Evolutionary conservation across 805 yeast genomes (phyloP).

Genomic region (Lipomyces orientalis): DNA sequence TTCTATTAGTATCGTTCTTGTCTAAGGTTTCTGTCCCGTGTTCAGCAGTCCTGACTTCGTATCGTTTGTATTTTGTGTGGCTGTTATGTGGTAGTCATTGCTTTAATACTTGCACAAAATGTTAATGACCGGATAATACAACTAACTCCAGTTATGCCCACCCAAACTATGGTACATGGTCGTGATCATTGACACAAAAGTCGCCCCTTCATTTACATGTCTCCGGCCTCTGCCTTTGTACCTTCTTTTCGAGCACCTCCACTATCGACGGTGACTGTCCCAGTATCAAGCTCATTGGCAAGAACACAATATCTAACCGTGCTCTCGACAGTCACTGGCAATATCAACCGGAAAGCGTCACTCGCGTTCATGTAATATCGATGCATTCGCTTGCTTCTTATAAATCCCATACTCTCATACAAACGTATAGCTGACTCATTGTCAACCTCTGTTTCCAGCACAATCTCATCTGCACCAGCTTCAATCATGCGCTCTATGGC

Average conservation of each 20-base stretch:
- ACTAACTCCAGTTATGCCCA: neutral
- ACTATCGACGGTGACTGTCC: neutral
- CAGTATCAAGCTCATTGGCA: conserved; percentile 6
- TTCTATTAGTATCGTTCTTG: neutral
- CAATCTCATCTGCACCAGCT: conserved; percentile 75
- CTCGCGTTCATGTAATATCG: conserved; percentile 90
- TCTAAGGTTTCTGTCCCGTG: neutral
- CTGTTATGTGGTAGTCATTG: neutral
- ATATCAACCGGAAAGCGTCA: conserved; percentile 86
- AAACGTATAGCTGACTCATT: conserved; percentile 71
- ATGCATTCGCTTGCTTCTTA: conserved; percentile 74
- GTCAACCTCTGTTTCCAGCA: conserved; percentile 87
- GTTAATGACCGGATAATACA: neutral
- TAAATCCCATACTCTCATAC: conserved; percentile 78
- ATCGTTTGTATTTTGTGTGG: neutral
- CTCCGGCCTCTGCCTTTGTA: conserved; percentile 1
- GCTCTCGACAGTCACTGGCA: conserved; percentile 74
- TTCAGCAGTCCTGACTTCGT: neutral
- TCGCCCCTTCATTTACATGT: neutral
- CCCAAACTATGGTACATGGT: neutral
- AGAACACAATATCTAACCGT: conserved; percentile 52
- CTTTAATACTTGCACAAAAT: neutral
- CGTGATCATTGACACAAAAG: neutral
- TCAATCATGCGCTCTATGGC: conserved; percentile 69
- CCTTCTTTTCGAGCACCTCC: neutral